Base-by-base conservation (phyloP, 345 rosid species). In the Citrus sinensis region DNA sequence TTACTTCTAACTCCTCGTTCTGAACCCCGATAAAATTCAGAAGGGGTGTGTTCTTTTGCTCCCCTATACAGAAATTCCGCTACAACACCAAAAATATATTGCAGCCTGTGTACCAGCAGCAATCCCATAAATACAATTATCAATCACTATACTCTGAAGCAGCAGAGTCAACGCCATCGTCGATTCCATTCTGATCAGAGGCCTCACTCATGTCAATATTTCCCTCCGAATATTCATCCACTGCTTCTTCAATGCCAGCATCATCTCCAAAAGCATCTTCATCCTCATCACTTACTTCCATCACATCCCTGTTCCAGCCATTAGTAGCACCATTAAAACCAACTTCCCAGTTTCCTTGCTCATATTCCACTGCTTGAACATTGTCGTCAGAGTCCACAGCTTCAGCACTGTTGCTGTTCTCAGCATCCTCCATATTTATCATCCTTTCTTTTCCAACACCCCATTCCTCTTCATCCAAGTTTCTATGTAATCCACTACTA, bases 111-210 rank as follows among this genome's bases (percentile, higher is more conserved):
- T 69, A 71, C 56, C 78, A 59, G 54, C 55, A 27, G 54, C 55
- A 27, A 30, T 5, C 9, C 16, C 24, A 16, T 30, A 30, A 67
- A 46, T 56, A 29, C 29, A 20, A 5, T 22, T 51, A 40, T 86
- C 87, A 90, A 63, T 93, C 94, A 65, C 98, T 96, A 82, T 90
- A 96, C 73, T 96, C 98, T 1, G 94, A 91, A 39, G 17, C 88
- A 13, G 79, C 87, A 0, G 89, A 86, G 60, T 90, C 97, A 20
- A 81, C 73, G 4, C 75, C 91, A 39, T 85, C 86, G 11, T 86
- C 87, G 9, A 76, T 86, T 42, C 74, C 85, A 61, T 79, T 67
- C 54, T 76, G 85, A 60, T 85, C 91, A 32, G 89, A 89, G 63
- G 88, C 93, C 34, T 88, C 91, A 17, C 87, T 87, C 83, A 85